phyloP scores from a whole-genome alignment of 202 grass and related monocot genomes.

The Panicum virgatum region DNA sequence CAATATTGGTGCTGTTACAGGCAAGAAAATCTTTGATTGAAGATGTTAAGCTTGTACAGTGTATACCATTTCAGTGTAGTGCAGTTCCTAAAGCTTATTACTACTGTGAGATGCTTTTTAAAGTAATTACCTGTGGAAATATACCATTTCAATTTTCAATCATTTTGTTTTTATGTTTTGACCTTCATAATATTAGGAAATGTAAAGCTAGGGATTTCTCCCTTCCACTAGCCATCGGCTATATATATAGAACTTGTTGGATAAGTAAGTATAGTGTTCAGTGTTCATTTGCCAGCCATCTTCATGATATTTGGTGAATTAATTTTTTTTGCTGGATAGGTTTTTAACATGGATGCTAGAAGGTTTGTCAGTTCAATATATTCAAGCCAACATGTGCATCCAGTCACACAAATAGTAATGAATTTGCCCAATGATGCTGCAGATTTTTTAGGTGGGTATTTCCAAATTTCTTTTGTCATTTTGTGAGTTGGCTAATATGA shows the following conservation, averaged over 20 bases:
- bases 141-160: not conserved
- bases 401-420: conserved; percentile 91
- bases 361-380: conserved; percentile 77
- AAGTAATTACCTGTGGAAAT: not conserved
- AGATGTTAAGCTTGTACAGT: not conserved
- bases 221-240: too few species aligned
- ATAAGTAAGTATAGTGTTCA: not conserved
- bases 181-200: too few species aligned
- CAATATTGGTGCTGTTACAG: not conserved
- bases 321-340: conserved; percentile 40
- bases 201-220: too few species aligned
- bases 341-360: conserved; percentile 96
- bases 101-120: not conserved
- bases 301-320: conserved; percentile 5
- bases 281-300: not conserved
- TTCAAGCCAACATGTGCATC: conserved; percentile 54
- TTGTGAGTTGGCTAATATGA: not conserved
- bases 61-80: not conserved
- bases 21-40: not conserved
- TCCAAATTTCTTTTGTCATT: not conserved
- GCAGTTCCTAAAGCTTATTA: conserved; percentile 3
- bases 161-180: conserved; percentile 3
- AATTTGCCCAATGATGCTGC: conserved; percentile 91
- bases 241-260: too few species aligned
- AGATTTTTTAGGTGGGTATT: conserved; percentile 75